Conservation (phyloP, 495 filamentous ascomycete species). For the Pseudevernia furfuracea region DNA sequence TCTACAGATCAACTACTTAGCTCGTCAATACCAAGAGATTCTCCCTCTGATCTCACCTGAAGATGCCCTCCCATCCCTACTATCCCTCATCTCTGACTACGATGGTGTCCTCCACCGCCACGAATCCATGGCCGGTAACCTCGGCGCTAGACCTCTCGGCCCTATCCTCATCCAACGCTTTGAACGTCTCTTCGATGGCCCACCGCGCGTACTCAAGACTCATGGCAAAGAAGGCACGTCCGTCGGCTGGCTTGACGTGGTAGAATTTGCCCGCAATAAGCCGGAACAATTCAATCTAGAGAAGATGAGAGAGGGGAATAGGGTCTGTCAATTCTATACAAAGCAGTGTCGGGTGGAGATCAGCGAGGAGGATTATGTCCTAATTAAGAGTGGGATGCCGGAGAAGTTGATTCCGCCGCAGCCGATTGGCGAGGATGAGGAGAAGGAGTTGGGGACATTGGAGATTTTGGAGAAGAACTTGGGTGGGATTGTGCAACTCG, state of each 20-base stretch:
- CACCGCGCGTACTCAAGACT: conserved; percentile 59
- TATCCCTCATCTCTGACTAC: conserved; percentile 67
- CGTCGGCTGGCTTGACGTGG: conserved; percentile 75
- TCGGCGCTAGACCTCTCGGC: conserved; percentile 74
- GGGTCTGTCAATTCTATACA: conserved; percentile 71
- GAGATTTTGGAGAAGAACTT: conserved; percentile 75
- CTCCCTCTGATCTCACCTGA: conserved; percentile 54
- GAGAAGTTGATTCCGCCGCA: conserved; percentile 78
- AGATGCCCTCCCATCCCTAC: conserved; percentile 52
- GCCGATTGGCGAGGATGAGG: conserved; percentile 77
- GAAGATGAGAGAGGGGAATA: conserved; percentile 56
- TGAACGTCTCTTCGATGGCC: conserved; percentile 76
- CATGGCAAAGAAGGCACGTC: conserved; percentile 55
- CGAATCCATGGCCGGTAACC: conserved; percentile 76
- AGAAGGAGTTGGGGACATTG: conserved; percentile 72
- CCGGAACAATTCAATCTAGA: conserved; percentile 71
- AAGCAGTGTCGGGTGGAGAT: conserved; percentile 79
- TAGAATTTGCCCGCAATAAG: conserved; percentile 73
- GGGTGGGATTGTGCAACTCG: conserved; percentile 64
- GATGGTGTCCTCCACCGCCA: conserved; percentile 76
- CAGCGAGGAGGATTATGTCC: conserved; percentile 74
- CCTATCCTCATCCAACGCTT: conserved; percentile 79
- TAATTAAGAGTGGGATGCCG: conserved; percentile 72
- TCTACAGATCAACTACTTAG: conserved; percentile 77
- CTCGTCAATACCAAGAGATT: conserved; percentile 53